These are phyloP conservation scores for Magnusiomyces magnusii DNA, from an alignment of 1,139 yeast species.

Conservation along the genomic window DNA sequence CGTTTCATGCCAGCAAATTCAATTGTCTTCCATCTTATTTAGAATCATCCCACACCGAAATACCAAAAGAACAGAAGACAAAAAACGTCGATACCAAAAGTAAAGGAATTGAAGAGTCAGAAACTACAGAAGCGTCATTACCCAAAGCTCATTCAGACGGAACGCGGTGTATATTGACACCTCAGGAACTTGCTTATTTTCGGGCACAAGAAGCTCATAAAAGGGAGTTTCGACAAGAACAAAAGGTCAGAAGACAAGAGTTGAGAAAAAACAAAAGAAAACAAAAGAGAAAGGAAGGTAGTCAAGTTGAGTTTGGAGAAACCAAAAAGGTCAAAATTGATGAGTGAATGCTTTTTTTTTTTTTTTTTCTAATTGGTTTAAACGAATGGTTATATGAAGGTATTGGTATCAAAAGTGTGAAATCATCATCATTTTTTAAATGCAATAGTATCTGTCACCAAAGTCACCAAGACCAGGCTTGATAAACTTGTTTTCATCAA, in stretches of 20 bases:
- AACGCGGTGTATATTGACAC: conserved; percentile 23
- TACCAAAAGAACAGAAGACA: not conserved
- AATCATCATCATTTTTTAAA: too few species aligned
- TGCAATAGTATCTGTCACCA: conserved; percentile 95
- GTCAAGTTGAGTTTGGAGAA: too few species aligned
- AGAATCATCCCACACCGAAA: not conserved
- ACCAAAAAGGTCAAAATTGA: too few species aligned
- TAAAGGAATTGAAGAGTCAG: not conserved
- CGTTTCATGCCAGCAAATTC: conserved; percentile 11
- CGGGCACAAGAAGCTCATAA: conserved; percentile 21
- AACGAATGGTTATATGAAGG: too few species aligned
- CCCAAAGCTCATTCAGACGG: too few species aligned
- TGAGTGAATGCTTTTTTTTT: too few species aligned
- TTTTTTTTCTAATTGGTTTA: too few species aligned
- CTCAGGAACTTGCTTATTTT: conserved; percentile 25
- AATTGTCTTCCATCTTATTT: conserved; percentile 1
- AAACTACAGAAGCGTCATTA: too few species aligned
- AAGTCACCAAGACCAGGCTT: conserved; percentile 96
- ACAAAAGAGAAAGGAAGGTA: too few species aligned
- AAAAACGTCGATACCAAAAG: conserved; percentile 3
- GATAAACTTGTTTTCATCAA: conserved; percentile 78
- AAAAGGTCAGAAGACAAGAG: too few species aligned
- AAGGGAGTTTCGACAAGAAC: conserved; percentile 8
- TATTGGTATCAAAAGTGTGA: too few species aligned
- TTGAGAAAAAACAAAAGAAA: too few species aligned